Percentiles rank a stretch among this genome's conserved stretches.
These are phyloP conservation scores for Chaetomiaceae sp. DNA, from an alignment of 2,329 filamentous ascomycete species.

Conservation along the genomic window DNA sequence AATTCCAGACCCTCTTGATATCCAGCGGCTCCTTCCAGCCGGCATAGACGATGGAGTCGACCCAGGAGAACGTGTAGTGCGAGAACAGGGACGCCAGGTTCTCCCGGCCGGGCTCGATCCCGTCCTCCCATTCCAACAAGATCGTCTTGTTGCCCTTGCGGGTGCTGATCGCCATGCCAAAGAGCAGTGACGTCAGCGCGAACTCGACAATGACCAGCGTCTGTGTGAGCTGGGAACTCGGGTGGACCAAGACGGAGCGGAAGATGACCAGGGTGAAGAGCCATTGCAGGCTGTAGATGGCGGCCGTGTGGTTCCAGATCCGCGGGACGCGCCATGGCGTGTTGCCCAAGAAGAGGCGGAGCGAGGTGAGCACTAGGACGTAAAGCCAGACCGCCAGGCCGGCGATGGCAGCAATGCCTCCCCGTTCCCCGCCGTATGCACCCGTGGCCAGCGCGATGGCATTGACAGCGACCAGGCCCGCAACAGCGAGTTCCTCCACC, in stretches of 20 bases:
- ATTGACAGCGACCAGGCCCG: conserved; percentile 67
- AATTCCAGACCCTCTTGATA: conserved; percentile 85
- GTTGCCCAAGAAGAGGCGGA: conserved; percentile 65
- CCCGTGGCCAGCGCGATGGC: conserved; percentile 57
- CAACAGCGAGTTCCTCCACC: conserved; percentile 70
- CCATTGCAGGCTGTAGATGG: conserved; percentile 81
- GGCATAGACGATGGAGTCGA: conserved; percentile 82
- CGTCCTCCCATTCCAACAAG: conserved; percentile 81
- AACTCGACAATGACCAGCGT: conserved; percentile 71
- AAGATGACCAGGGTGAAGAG: conserved; percentile 70
- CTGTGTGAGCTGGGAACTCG: conserved; percentile 58
- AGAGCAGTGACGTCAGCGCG: conserved; percentile 66
- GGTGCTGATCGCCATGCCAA: conserved; percentile 71
- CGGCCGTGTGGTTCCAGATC: conserved; percentile 89
- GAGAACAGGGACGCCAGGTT: conserved; percentile 86
- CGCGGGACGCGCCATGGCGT: conserved; percentile 63
- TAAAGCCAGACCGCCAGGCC: conserved; percentile 77
- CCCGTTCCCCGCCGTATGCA: conserved; percentile 55
- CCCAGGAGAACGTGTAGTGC: conserved; percentile 82
- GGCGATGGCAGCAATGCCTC: conserved; percentile 57
- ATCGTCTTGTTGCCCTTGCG: conserved; percentile 91
- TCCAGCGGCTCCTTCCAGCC: conserved; percentile 84
- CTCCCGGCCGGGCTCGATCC: conserved; percentile 80
- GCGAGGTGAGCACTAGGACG: conserved; percentile 65
- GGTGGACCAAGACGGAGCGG: conserved; percentile 79